These are phyloP conservation scores for Termitomyces sp. DNA, from an alignment of 768 basidiomycete species.

Conservation along the genomic window DNA sequence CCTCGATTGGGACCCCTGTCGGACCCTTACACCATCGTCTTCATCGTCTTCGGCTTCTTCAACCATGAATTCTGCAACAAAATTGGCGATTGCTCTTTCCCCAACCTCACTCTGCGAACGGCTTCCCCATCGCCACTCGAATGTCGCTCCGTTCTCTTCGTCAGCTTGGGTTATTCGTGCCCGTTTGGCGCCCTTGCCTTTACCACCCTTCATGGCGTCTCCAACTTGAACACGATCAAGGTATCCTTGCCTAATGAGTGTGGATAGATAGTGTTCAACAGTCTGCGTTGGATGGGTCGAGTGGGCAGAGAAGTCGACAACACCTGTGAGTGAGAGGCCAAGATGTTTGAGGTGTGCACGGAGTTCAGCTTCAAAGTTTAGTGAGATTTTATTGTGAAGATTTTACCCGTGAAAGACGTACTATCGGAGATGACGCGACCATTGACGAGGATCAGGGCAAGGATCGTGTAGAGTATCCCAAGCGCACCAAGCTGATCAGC, in stretches of 20 bases:
- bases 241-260: conserved; percentile 67
- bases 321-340: conserved; percentile 42
- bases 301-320: conserved; percentile 46
- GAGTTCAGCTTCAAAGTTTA: conserved; percentile 53
- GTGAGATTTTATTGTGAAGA: background rate
- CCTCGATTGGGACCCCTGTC: background rate
- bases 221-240: conserved; percentile 63
- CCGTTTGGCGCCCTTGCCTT: conserved; percentile 40
- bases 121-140: conserved; percentile 86
- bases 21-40: conserved; percentile 26
- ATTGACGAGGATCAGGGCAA: conserved; percentile 79
- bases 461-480: conserved; percentile 76
- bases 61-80: conserved; percentile 80
- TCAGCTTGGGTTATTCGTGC: conserved; percentile 44
- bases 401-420: conserved; percentile 29
- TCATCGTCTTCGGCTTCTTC: conserved; percentile 30
- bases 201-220: conserved; percentile 32
- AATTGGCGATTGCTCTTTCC: conserved; percentile 66
- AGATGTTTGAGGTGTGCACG: conserved; percentile 65
- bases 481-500: conserved; percentile 60
- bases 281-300: conserved; percentile 45
- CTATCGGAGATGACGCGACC: conserved; percentile 72
- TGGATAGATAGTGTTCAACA: conserved; percentile 61
- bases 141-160: conserved; percentile 32
- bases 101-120: conserved; percentile 80